A percentile compares a stretch with the other conserved stretches of the same genome.
These are phyloP conservation scores for Eimeria tenella DNA, from an alignment of 169 alveolate genomes.

Conservation along the genomic window DNA sequence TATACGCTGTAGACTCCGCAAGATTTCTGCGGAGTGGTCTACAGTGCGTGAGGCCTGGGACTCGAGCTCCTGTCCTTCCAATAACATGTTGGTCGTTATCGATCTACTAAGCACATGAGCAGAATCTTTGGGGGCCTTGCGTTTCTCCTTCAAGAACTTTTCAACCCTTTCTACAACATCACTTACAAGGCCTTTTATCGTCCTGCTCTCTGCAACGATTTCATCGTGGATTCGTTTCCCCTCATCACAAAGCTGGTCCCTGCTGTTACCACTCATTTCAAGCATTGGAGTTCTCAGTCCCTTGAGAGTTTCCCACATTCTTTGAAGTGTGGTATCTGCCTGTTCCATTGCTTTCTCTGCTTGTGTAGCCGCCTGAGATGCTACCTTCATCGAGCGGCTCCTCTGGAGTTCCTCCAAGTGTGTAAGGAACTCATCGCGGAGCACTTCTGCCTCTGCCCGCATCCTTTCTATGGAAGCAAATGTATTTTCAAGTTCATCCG, in stretches of 20 bases:
- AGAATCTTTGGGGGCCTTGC: neutral
- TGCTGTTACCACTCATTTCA: neutral
- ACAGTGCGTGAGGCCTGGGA: neutral
- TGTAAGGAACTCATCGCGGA: neutral
- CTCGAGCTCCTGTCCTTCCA: neutral
- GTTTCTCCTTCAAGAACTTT: neutral
- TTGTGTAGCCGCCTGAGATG: neutral
- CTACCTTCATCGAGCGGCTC: neutral
- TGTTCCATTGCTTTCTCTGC: neutral
- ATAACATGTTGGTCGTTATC: neutral
- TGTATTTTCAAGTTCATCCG: neutral
- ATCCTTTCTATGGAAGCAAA: neutral
- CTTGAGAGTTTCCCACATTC: neutral
- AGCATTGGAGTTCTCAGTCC: neutral
- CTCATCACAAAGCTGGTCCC: neutral
- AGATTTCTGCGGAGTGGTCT: neutral
- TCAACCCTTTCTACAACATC: neutral
- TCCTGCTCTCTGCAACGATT: neutral
- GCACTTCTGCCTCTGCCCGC: neutral
- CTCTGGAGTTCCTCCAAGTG: neutral
- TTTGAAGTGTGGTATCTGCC: neutral
- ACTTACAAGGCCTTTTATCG: neutral
- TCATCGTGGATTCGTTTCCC: neutral
- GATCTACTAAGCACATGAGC: neutral
- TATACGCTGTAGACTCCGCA: neutral